Conservation (phyloP, 2,329 filamentous ascomycete species). For the Verticillium alfalfae region DNA sequence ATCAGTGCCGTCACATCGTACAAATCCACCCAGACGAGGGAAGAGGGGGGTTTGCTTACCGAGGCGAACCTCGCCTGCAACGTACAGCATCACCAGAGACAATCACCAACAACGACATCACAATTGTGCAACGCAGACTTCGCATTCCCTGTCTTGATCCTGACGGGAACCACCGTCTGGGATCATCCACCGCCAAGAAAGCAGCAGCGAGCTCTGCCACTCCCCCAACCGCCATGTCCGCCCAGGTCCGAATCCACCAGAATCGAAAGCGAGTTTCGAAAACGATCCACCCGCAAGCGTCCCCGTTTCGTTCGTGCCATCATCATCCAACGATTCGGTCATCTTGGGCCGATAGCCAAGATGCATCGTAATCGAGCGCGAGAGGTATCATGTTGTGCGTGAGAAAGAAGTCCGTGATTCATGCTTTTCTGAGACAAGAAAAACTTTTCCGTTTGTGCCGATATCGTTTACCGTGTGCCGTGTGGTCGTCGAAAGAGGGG, state of each 20-base stretch:
- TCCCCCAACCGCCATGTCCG: slow-evolving; percentile 2
- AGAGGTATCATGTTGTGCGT: background rate
- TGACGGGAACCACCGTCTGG: slow-evolving; percentile 5
- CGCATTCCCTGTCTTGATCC: slow-evolving; percentile 11
- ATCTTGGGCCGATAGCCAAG: background rate
- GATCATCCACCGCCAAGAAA: slow-evolving; percentile 6
- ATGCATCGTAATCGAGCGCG: background rate
- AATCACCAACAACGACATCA: slow-evolving; percentile 1
- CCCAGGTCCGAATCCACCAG: slow-evolving; percentile 8
- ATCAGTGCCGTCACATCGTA: slow-evolving; percentile 1
- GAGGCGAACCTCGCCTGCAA: background rate
- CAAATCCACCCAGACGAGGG: background rate
- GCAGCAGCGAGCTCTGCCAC: slow-evolving; percentile 1
- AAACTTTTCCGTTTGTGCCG: background rate
- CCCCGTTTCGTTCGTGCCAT: slow-evolving; percentile 1
- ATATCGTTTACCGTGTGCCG: background rate
- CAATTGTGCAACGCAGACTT: slow-evolving; percentile 10
- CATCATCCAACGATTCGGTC: background rate
- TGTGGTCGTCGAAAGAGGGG: background rate
- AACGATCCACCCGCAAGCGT: slow-evolving; percentile 6
- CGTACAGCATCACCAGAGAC: background rate
- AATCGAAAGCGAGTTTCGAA: slow-evolving; percentile 6
- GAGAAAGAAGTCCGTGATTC: background rate
- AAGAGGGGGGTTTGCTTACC: background rate
- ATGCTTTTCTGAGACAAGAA: background rate